These are phyloP conservation scores for Plasmodium fragile DNA, from an alignment of 169 alveolate species.

Conservation along the genomic window DNA sequence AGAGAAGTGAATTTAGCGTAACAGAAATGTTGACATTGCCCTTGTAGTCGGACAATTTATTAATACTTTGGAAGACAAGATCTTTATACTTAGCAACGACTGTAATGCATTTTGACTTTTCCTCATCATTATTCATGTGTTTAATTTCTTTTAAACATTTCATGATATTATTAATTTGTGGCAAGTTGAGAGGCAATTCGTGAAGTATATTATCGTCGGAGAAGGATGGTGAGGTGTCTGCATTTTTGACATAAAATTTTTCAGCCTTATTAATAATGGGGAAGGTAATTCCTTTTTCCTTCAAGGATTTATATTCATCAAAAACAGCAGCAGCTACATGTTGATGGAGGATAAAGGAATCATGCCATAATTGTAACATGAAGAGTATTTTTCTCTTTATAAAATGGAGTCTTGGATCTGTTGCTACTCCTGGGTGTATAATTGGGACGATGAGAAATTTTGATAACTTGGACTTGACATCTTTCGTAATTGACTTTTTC, in stretches of 20 bases:
- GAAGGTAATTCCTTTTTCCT: slow-evolving; percentile 81
- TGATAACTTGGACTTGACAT: slow-evolving; percentile 82
- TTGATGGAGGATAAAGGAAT: slow-evolving; percentile 81
- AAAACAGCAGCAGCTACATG: slow-evolving; percentile 78
- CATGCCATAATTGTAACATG: slow-evolving; percentile 85
- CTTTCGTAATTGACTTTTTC: slow-evolving; percentile 80
- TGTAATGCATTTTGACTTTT: slow-evolving; percentile 50
- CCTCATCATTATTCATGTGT: slow-evolving; percentile 37
- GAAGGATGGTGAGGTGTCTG: slow-evolving; percentile 49
- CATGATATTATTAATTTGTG: slow-evolving; percentile 73
- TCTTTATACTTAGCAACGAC: slow-evolving; percentile 42
- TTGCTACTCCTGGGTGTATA: slow-evolving; percentile 87
- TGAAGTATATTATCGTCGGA: slow-evolving; percentile 63
- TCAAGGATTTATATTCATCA: slow-evolving; percentile 81
- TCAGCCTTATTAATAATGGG: slow-evolving; percentile 71
- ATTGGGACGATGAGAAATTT: slow-evolving; percentile 82
- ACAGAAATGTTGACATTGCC: slow-evolving; percentile 58
- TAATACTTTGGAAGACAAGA: slow-evolving; percentile 34
- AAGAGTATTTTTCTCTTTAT: slow-evolving; percentile 82
- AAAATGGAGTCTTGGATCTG: slow-evolving; percentile 85
- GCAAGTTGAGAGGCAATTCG: slow-evolving; percentile 41
- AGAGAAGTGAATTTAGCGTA: slow-evolving; percentile 65
- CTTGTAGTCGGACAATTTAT: slow-evolving; percentile 60
- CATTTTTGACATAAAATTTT: slow-evolving; percentile 72
- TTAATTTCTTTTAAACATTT: slow-evolving; percentile 58